Percentiles rank a stretch among this genome's conserved stretches.
Evolutionary conservation across 805 yeast species (phyloP).

Genomic region (Saturnispora bothae): DNA sequence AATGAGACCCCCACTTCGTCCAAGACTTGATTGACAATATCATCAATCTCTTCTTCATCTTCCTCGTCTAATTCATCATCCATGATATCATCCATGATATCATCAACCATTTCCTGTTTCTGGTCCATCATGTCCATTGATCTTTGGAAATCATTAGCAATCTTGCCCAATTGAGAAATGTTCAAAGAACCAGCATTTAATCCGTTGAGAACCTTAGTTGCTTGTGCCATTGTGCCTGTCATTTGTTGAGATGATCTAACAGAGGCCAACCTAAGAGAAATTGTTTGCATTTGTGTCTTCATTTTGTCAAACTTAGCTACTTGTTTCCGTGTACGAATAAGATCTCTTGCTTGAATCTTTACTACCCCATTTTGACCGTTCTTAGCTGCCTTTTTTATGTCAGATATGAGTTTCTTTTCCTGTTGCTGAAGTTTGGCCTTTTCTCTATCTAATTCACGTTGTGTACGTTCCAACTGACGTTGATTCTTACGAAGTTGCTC

Average conservation of each 20-base stretch:
- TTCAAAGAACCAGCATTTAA: constrained; percentile 82
- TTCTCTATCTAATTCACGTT: constrained; percentile 86
- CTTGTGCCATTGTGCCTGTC: constrained; percentile 91
- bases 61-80: constrained; percentile 79
- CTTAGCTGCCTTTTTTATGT: constrained; percentile 87
- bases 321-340: constrained; percentile 77
- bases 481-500: constrained; percentile 93
- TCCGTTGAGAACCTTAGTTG: constrained; percentile 71
- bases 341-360: constrained; percentile 90
- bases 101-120: constrained; percentile 98
- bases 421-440: constrained; percentile 77
- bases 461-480: constrained; percentile 88
- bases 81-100: constrained; percentile 94
- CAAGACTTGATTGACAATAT: constrained; percentile 78
- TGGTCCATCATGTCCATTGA: constrained; percentile 97
- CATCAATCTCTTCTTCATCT: constrained; percentile 78
- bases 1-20: constrained; percentile 95
- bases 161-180: constrained; percentile 75
- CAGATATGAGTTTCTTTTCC: constrained; percentile 77
- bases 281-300: constrained; percentile 95
- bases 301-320: constrained; percentile 81
- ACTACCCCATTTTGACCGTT: constrained; percentile 82
- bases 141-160: constrained; percentile 90
- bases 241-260: constrained; percentile 91
- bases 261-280: constrained; percentile 81